Percentiles rank a stretch among this genome's conserved stretches.
These are phyloP conservation scores for Leishmania aethiopica DNA, from an alignment of 208 protist species.

Conservation along the genomic window DNA sequence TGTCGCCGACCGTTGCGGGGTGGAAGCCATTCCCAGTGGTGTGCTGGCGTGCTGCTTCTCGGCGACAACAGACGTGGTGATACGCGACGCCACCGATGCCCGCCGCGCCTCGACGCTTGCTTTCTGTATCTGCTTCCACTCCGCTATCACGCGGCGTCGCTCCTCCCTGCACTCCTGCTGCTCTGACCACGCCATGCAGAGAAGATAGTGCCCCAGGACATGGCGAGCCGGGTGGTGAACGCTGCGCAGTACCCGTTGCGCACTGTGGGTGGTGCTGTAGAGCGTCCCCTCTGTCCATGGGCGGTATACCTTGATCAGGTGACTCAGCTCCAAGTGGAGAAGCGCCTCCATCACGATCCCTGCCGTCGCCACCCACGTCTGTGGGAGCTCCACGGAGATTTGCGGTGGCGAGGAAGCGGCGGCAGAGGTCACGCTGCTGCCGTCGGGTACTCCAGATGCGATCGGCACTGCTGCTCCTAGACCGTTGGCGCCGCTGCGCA, in stretches of 20 bases:
- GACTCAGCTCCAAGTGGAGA: slow-evolving; percentile 61
- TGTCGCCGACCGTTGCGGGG: neutral
- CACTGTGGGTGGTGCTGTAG: slow-evolving; percentile 41
- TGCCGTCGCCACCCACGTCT: slow-evolving; percentile 37
- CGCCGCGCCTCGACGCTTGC: neutral
- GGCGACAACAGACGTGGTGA: neutral
- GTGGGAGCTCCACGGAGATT: slow-evolving; percentile 35
- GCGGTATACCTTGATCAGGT: slow-evolving; percentile 53
- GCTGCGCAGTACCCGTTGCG: slow-evolving; percentile 47
- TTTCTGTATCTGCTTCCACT: neutral
- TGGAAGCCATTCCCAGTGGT: neutral
- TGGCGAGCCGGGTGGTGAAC: slow-evolving; percentile 44
- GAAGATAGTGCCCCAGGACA: slow-evolving; percentile 24
- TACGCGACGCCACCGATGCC: neutral
- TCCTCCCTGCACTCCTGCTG: slow-evolving; percentile 17
- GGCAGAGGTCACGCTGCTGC: neutral
- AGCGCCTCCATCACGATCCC: slow-evolving; percentile 65
- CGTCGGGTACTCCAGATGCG: neutral
- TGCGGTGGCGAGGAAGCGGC: neutral
- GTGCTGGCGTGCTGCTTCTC: neutral
- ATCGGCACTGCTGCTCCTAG: neutral
- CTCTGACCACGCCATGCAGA: slow-evolving; percentile 34
- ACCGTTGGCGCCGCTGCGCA: neutral
- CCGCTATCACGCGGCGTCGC: neutral
- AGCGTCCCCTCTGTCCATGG: slow-evolving; percentile 46